Evolutionary conservation across 148 eudicot species (phyloP).

Genomic region (Rhododendron williamsianum): DNA sequence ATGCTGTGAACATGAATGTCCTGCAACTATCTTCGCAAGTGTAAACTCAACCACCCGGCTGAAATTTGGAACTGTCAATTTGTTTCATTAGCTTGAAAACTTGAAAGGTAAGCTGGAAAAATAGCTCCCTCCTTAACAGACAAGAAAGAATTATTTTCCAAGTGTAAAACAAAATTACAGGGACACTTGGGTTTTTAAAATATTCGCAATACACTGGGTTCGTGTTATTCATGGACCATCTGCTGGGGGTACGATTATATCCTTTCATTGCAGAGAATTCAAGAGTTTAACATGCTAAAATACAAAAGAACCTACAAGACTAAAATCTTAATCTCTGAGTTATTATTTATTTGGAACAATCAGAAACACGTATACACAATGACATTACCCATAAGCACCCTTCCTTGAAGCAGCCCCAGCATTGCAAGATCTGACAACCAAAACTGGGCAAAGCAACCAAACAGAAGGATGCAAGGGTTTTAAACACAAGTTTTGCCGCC

Average conservation of each 20-base stretch:
- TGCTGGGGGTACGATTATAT: neutral
- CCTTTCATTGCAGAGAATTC: neutral
- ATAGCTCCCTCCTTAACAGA: too few relatives aligned
- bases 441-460: constrained; percentile 6
- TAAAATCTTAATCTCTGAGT: neutral
- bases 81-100: too few relatives aligned
- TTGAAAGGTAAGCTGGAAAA: too few relatives aligned
- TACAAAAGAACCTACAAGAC: neutral
- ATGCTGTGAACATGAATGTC: neutral
- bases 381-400: neutral
- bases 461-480: neutral
- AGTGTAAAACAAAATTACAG: neutral
- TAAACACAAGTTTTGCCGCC: neutral
- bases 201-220: neutral
- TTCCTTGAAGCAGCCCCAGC: neutral
- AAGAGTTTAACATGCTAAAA: neutral
- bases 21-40: too few relatives aligned
- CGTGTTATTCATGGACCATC: neutral
- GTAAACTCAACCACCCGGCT: too few relatives aligned
- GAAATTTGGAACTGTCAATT: too few relatives aligned
- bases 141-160: too few relatives aligned
- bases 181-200: neutral
- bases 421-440: neutral
- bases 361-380: neutral
- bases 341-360: neutral